phyloP scores from a whole-genome alignment of 2,329 filamentous ascomycete genomes.

The Penicillium sp. region DNA sequence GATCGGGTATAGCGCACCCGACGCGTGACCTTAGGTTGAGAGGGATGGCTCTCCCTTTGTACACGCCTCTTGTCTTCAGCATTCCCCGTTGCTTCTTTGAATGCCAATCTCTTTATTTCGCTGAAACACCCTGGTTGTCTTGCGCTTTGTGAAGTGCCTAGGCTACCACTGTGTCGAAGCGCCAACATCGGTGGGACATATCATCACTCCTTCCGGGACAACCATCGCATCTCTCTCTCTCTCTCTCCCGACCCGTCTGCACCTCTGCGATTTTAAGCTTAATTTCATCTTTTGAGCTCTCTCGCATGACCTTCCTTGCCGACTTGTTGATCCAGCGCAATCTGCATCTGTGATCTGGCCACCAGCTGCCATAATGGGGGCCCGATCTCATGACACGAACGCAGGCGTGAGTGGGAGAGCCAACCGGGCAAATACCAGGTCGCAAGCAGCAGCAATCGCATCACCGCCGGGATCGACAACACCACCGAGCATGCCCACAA shows the following conservation, averaged over 20 bases:
- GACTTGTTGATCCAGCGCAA: slow-evolving; percentile 6
- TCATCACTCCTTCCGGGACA: slow-evolving; percentile 9
- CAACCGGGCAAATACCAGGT: slow-evolving; percentile 19
- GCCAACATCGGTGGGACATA: slow-evolving; percentile 7
- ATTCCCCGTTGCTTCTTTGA: slow-evolving; percentile 2
- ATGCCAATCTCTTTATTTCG: slow-evolving; percentile 13
- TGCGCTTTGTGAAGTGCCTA: not conserved
- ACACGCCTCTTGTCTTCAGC: slow-evolving; percentile 11
- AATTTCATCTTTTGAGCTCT: not conserved
- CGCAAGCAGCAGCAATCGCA: slow-evolving; percentile 32
- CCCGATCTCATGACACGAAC: slow-evolving; percentile 16
- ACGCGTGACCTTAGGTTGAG: slow-evolving; percentile 33
- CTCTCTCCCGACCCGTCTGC: not conserved
- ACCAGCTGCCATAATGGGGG: slow-evolving; percentile 19
- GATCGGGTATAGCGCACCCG: slow-evolving; percentile 34
- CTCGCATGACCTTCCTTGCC: slow-evolving; percentile 13
- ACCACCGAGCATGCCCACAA: slow-evolving; percentile 50
- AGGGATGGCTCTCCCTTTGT: slow-evolving; percentile 26
- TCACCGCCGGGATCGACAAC: slow-evolving; percentile 58
- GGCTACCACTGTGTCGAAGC: slow-evolving; percentile 8
- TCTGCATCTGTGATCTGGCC: slow-evolving; percentile 13
- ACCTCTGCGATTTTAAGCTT: not conserved
- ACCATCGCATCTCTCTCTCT: slow-evolving; percentile 1
- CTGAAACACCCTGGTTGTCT: slow-evolving; percentile 2
- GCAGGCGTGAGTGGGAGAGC: slow-evolving; percentile 18